Evolutionary conservation across 306 rosid genomes (phyloP).

Genomic region (Pyrus betulifolia): DNA sequence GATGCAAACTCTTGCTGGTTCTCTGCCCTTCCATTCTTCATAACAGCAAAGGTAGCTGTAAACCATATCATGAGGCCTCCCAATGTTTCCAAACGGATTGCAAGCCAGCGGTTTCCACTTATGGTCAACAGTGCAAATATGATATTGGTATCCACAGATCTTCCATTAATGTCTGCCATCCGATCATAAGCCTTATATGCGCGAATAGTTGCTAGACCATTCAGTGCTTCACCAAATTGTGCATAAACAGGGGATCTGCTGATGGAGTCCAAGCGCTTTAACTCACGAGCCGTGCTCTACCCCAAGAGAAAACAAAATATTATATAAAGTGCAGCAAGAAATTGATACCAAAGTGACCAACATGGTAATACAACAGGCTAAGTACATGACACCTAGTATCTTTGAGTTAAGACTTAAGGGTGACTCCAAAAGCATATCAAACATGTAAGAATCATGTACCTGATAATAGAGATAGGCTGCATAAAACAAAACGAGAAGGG

Average conservation of each 20-base stretch:
- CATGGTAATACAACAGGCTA: background rate
- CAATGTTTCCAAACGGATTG: slow-evolving; percentile 33
- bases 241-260: slow-evolving; percentile 98
- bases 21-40: slow-evolving; percentile 42
- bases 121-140: slow-evolving; percentile 36
- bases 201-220: slow-evolving; percentile 79
- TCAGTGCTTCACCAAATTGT: slow-evolving; percentile 91
- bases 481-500: slow-evolving; percentile 77
- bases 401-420: background rate
- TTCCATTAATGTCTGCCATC: slow-evolving; percentile 75
- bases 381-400: background rate
- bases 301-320: slow-evolving; percentile 2
- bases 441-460: slow-evolving; percentile 35
- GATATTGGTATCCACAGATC: slow-evolving; percentile 35
- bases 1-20: slow-evolving; percentile 42
- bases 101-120: slow-evolving; percentile 47
- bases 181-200: slow-evolving; percentile 91
- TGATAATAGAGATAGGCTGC: slow-evolving; percentile 79
- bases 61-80: slow-evolving; percentile 54
- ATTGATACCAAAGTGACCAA: background rate
- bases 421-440: background rate
- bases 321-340: background rate
- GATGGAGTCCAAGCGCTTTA: slow-evolving; percentile 83
- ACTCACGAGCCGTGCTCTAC: slow-evolving; percentile 90
- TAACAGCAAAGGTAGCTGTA: slow-evolving; percentile 46